Evolutionary conservation across 208 protist genomes (phyloP).

Genomic region (Chromosphaera perkinsii): DNA sequence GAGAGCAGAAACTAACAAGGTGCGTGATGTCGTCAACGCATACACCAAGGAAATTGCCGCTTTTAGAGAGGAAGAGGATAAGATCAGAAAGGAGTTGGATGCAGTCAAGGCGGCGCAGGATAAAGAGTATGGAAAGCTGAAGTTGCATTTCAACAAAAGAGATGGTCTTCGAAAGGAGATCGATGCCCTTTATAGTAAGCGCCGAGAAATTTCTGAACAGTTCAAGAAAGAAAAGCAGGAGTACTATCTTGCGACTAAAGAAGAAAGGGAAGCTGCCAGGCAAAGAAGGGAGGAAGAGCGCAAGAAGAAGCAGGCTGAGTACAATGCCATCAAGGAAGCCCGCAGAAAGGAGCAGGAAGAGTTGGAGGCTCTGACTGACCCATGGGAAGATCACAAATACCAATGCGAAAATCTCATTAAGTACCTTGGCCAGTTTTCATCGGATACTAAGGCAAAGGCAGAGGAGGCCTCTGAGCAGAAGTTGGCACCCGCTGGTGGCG

Average conservation of each 20-base stretch:
- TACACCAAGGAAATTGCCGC: constrained; percentile 4
- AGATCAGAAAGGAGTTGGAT: neutral
- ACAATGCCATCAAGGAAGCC: neutral
- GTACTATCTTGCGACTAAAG: constrained; percentile 7
- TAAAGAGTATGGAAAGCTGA: neutral
- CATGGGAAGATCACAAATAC: neutral
- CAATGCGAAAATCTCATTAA: neutral
- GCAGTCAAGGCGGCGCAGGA: constrained; percentile 1
- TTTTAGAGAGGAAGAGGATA: neutral
- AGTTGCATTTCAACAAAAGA: neutral
- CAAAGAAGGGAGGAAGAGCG: constrained; percentile 1
- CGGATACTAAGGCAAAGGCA: no score
- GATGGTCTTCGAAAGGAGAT: neutral
- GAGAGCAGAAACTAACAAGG: neutral
- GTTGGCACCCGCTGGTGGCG: no score
- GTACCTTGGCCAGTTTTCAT: no score
- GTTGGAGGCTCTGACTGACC: constrained; percentile 3
- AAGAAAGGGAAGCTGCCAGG: neutral
- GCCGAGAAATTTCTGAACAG: neutral
- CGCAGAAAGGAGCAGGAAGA: constrained; percentile 12
- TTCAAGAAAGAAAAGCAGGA: constrained; percentile 4
- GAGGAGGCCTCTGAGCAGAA: no score
- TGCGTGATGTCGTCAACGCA: constrained; percentile 11
- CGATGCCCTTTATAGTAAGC: constrained; percentile 2
- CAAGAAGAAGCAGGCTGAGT: constrained; percentile 11